These are phyloP conservation scores for Cordyceps farinosa DNA, from an alignment of 2,329 filamentous ascomycete species.

Conservation along the genomic window DNA sequence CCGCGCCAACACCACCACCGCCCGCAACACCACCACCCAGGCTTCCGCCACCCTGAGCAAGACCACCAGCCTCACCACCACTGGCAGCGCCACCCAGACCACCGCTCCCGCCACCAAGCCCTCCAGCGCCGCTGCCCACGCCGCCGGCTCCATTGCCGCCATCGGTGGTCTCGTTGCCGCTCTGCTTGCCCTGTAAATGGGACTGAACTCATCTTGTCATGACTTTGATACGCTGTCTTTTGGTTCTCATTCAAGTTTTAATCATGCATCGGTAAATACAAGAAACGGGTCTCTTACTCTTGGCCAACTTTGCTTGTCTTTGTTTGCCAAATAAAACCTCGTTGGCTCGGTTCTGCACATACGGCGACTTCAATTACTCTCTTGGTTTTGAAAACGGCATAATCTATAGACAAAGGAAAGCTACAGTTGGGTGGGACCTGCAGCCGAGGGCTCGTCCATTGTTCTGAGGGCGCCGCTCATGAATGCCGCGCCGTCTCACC, in stretches of 20 bases:
- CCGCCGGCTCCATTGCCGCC: slow-evolving; percentile 37
- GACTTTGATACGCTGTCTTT: slow-evolving; percentile 1
- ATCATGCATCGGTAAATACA: slow-evolving; percentile 13
- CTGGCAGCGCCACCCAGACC: slow-evolving; percentile 24
- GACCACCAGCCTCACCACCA: slow-evolving; percentile 25
- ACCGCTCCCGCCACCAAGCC: slow-evolving; percentile 20
- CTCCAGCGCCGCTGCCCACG: slow-evolving; percentile 29
- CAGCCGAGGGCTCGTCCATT: background rate
- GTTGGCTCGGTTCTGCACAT: background rate
- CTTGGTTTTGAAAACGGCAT: background rate
- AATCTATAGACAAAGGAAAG: background rate
- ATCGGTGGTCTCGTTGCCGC: slow-evolving; percentile 40
- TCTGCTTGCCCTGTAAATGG: slow-evolving; percentile 42
- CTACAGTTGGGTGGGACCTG: background rate
- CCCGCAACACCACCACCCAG: slow-evolving; percentile 1
- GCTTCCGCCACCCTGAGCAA: background rate
- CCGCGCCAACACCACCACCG: slow-evolving; percentile 21
- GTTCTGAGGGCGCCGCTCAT: background rate
- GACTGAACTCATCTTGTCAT: slow-evolving; percentile 16
- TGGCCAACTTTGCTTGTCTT: background rate
- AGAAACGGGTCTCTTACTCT: background rate
- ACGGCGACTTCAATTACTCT: background rate
- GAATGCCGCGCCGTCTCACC: slow-evolving; percentile 9
- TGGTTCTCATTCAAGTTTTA: slow-evolving; percentile 4
- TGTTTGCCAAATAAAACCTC: background rate